These are phyloP conservation scores for Canna indica DNA, from an alignment of 176 grass and related monocot genomes.

Conservation along the genomic window DNA sequence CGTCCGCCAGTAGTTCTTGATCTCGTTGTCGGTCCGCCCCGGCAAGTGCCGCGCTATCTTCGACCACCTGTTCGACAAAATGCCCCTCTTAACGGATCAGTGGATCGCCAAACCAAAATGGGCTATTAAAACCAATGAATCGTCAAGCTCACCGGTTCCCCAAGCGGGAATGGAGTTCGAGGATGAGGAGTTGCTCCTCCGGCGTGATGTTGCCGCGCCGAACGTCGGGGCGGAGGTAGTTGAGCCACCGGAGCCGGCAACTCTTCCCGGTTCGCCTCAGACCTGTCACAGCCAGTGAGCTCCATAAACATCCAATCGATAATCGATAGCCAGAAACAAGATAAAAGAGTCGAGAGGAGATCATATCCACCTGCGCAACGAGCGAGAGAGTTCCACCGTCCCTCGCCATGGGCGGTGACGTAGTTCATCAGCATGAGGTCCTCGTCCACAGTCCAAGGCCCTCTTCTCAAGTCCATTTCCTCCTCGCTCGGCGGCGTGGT, in stretches of 20 bases:
- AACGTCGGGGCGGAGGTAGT: slow-evolving; percentile 91
- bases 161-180: slow-evolving; percentile 88
- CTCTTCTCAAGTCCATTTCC: slow-evolving; percentile 30
- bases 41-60: background rate
- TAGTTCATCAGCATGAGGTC: slow-evolving; percentile 58
- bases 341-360: background rate
- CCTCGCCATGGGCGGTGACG: slow-evolving; percentile 50
- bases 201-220: slow-evolving; percentile 94
- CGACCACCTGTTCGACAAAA: background rate
- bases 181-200: slow-evolving; percentile 95
- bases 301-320: background rate
- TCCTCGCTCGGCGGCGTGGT: background rate
- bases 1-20: slow-evolving; percentile 19
- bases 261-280: slow-evolving; percentile 93
- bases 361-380: background rate
- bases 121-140: background rate
- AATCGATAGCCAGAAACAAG: background rate
- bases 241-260: slow-evolving; percentile 92
- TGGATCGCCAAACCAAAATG: no score
- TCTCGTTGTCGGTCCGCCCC: slow-evolving; percentile 10
- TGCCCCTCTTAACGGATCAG: no score
- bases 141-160: slow-evolving; percentile 44
- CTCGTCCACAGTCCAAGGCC: slow-evolving; percentile 61
- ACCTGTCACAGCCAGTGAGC: slow-evolving; percentile 18
- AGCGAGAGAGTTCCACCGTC: slow-evolving; percentile 54